Evolutionary conservation across 176 grass and related monocot genomes (phyloP).

Genomic region (Lolium multiflorum): DNA sequence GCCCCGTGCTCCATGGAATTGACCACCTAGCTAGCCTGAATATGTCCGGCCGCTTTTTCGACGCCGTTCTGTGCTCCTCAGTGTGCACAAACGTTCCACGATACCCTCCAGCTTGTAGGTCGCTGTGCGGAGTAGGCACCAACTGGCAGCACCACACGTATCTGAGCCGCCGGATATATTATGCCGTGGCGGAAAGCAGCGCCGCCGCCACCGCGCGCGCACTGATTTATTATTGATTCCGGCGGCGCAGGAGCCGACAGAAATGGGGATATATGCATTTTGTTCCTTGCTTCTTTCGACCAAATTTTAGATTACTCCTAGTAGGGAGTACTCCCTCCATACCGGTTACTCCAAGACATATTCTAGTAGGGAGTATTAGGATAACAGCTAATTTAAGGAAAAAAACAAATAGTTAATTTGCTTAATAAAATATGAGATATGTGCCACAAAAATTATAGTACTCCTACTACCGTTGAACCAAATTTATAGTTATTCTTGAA

Average conservation of each 20-base stretch:
- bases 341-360: too few relatives aligned
- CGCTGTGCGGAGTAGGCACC: slow-evolving; percentile 23
- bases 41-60: slow-evolving; percentile 10
- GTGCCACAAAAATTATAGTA: too few relatives aligned
- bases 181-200: slow-evolving; percentile 31
- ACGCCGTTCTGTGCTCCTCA: background rate
- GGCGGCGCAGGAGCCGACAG: background rate
- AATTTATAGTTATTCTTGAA: too few relatives aligned
- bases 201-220: background rate
- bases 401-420: too few relatives aligned
- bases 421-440: too few relatives aligned
- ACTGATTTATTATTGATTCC: slow-evolving; percentile 18
- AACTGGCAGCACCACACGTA: background rate
- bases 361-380: too few relatives aligned
- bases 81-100: slow-evolving; percentile 33
- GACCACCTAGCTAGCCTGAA: background rate
- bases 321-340: too few relatives aligned
- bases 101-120: background rate
- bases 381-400: too few relatives aligned
- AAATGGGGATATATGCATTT: background rate
- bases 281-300: too few relatives aligned
- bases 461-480: too few relatives aligned
- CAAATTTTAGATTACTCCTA: too few relatives aligned
- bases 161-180: background rate
- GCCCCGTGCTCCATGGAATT: background rate